Evolutionary conservation across 192 early-diverging fungal species (phyloP), one percentile per base, ranked within the genome.

Genomic region (Umbelopsis ramanniana): DNA sequence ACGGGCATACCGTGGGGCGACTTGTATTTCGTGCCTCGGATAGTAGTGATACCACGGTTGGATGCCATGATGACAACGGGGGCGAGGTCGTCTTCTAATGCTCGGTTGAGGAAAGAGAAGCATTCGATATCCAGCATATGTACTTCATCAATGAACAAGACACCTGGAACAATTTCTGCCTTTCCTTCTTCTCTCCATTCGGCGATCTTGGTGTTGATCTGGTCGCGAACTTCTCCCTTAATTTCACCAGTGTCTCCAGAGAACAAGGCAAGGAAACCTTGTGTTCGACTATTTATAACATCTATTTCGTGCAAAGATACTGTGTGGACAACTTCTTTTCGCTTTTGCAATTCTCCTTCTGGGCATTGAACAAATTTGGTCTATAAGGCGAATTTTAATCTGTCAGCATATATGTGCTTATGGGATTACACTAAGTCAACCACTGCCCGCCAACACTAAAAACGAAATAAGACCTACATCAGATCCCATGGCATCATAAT

Each of bases 61-160:
- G 97, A 97, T 5, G 98, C 98, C 82, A 99, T 92, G 54, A 99
- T 92, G 15, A 99, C 98, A 76, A 99, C 97, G 22, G 98, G 98
- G 11, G 95, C 93, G 37, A 99, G 87, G 38, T 93, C 88, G 2
- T 95, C 96, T 81, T 99, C 98, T 24, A 99, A 85, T 29, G 98
- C 98, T 46, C 97, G 94, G 86, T 98, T 99, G 68, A 99, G 85
- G 76, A 97, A 99, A 2, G 98, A 98, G 77, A 99, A 99, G 84
- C 96, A 99, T 79, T 99, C 98, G 76, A 99, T 96, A 82, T 99
- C 98, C 24, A 99, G 88, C 94, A 99, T 98, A 78, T 99, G 98
- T 17, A 98, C 91, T 83, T 99, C 98, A 81, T 99, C 98, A 74
- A 99, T 94, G 71, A 99, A 99, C 45, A 99, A 76, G 29, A 99